These are phyloP conservation scores for Xylaria polymorpha DNA, from an alignment of 2,329 filamentous ascomycete species.

Conservation along the genomic window DNA sequence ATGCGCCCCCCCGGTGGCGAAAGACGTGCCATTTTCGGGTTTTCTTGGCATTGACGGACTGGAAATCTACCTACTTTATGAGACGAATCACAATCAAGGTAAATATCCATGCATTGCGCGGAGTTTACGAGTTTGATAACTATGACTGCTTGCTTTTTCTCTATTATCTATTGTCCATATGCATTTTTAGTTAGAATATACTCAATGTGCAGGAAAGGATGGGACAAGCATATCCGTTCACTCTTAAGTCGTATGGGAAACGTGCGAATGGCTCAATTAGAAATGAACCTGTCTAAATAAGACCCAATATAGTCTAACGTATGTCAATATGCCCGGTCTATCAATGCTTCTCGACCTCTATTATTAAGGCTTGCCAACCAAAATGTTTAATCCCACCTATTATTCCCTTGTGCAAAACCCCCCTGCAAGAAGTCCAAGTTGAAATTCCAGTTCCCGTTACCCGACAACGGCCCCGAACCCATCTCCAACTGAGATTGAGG, in stretches of 20 bases:
- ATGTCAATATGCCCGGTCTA: not conserved
- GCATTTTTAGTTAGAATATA: not conserved
- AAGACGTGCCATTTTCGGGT: not conserved
- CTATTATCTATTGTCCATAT: not conserved
- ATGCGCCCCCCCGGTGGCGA: too few relatives aligned
- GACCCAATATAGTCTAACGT: too few relatives aligned
- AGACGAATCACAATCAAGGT: not conserved
- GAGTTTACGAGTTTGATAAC: conserved; percentile 3
- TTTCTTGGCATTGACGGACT: not conserved
- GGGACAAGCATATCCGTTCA: not conserved
- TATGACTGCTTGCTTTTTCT: not conserved
- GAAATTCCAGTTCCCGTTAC: conserved; percentile 25
- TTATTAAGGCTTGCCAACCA: not conserved
- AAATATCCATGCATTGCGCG: conserved; percentile 15
- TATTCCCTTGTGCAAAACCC: conserved; percentile 18
- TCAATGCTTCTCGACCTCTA: not conserved
- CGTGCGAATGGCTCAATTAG: not conserved
- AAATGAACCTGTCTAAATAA: too few relatives aligned
- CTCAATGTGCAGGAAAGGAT: not conserved
- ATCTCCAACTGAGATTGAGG: conserved; percentile 21
- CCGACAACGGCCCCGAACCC: conserved; percentile 5
- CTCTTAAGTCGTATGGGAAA: not conserved
- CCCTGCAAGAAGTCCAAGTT: conserved; percentile 31
- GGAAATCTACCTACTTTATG: not conserved
- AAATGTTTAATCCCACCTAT: conserved; percentile 21